Percentiles rank a stretch among this genome's conserved stretches.
phyloP scores from a whole-genome alignment of 73 alveolate species.

The Paramecium sonneborni region DNA sequence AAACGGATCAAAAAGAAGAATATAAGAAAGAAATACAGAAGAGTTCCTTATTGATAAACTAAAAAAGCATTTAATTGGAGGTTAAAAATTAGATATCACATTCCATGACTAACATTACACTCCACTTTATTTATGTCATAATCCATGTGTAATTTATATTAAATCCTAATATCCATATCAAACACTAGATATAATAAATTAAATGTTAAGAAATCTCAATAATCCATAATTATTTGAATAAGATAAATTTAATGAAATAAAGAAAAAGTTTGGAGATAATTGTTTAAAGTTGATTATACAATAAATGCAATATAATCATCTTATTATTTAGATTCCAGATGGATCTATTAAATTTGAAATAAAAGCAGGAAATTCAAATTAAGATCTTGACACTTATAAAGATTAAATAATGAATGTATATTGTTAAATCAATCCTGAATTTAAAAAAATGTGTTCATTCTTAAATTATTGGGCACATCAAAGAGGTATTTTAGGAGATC shows the following conservation, averaged over 20 bases:
- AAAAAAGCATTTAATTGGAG: not conserved
- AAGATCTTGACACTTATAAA: not conserved
- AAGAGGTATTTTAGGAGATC: slow-evolving; percentile 26
- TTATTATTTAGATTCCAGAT: not conserved
- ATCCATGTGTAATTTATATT: slow-evolving; percentile 1
- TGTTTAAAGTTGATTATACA: not conserved
- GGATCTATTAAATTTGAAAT: slow-evolving; percentile 14
- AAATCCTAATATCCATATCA: not conserved
- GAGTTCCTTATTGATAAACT: not conserved
- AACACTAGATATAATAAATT: not conserved
- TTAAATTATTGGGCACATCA: slow-evolving; percentile 45
- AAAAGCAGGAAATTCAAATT: not conserved
- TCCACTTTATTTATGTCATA: slow-evolving; percentile 19
- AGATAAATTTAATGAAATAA: not conserved
- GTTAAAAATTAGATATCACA: not conserved
- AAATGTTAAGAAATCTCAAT: not conserved
- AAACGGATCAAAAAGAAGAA: not conserved
- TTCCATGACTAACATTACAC: not conserved
- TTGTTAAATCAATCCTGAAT: not conserved
- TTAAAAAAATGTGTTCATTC: slow-evolving; percentile 14
- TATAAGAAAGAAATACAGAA: not conserved
- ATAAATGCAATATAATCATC: not conserved
- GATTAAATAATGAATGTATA: not conserved
- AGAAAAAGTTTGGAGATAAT: not conserved
- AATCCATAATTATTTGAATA: not conserved